phyloP scores from a whole-genome alignment of 495 filamentous ascomycete species.

The Articulospora tetracladia region DNA sequence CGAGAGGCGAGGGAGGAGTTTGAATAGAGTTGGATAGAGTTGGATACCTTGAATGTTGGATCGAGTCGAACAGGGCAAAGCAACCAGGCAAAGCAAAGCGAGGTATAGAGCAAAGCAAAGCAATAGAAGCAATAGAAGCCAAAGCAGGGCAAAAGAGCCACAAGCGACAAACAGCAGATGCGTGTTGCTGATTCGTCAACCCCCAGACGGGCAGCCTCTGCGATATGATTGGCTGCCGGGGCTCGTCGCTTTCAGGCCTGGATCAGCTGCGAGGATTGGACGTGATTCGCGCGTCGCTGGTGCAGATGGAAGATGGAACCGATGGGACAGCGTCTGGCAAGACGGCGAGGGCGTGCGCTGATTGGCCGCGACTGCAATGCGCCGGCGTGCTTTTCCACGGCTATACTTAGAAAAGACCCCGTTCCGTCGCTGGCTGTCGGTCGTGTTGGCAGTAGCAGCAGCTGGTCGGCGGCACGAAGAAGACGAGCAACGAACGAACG shows the following conservation, averaged over 20 bases:
- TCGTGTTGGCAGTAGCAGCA: no score
- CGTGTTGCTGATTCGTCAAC: no score
- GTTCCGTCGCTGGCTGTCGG: constrained; percentile 2
- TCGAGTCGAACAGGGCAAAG: no score
- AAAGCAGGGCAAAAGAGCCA: no score
- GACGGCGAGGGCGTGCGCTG: not conserved
- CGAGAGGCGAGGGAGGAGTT: no score
- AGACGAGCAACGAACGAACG: not conserved
- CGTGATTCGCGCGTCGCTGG: constrained; percentile 19
- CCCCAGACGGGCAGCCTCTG: no score
- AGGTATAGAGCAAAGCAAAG: no score
- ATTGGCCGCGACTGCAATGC: constrained; percentile 4
- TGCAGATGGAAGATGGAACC: constrained; percentile 9
- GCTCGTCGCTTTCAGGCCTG: not conserved
- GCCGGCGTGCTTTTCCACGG: not conserved
- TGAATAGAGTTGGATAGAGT: no score
- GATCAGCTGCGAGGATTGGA: constrained; percentile 16
- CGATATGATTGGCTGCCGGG: not conserved
- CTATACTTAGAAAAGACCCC: constrained; percentile 19
- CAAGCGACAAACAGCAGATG: no score
- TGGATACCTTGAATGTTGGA: no score
- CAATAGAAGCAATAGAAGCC: no score
- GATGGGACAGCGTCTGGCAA: constrained; percentile 15
- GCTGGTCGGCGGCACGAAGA: constrained; percentile 15
- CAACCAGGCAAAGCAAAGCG: no score